These are phyloP conservation scores for Rugosomyces carneus DNA, from an alignment of 1,284 basidiomycete genomes.

Conservation along the genomic window DNA sequence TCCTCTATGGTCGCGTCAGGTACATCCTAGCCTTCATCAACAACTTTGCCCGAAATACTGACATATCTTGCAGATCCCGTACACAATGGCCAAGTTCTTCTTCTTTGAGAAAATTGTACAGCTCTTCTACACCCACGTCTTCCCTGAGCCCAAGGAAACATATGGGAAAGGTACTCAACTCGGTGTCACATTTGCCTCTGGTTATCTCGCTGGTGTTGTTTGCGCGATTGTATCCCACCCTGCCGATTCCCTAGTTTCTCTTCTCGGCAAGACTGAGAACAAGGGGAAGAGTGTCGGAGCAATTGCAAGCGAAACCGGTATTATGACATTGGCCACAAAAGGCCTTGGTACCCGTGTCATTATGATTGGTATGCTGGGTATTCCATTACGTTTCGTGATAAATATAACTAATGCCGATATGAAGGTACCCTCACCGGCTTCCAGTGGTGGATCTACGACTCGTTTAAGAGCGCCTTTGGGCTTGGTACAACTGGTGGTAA, in stretches of 20 bases:
- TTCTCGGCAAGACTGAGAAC: conserved; percentile 72
- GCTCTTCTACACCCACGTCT: conserved; percentile 71
- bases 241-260: conserved; percentile 74
- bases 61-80: conserved; percentile 53
- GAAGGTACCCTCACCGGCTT: conserved; percentile 69
- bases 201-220: conserved; percentile 78
- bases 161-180: conserved; percentile 72
- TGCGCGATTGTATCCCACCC: conserved; percentile 82
- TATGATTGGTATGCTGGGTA: conserved; percentile 53
- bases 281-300: conserved; percentile 66
- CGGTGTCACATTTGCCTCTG: conserved; percentile 74
- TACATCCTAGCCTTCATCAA: conserved; percentile 23
- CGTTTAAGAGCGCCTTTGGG: conserved; percentile 75
- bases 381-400: neutral
- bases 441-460: conserved; percentile 89
- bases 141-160: conserved; percentile 66
- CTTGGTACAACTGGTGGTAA: conserved; percentile 82
- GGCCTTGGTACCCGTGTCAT: conserved; percentile 76
- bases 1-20: conserved; percentile 81
- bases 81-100: conserved; percentile 87
- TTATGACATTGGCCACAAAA: conserved; percentile 60
- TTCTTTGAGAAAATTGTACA: conserved; percentile 78
- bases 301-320: conserved; percentile 65
- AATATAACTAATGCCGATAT: neutral
- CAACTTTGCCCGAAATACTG: neutral